phyloP scores from a whole-genome alignment of 306 rosid genomes.

The Rosa chinensis region DNA sequence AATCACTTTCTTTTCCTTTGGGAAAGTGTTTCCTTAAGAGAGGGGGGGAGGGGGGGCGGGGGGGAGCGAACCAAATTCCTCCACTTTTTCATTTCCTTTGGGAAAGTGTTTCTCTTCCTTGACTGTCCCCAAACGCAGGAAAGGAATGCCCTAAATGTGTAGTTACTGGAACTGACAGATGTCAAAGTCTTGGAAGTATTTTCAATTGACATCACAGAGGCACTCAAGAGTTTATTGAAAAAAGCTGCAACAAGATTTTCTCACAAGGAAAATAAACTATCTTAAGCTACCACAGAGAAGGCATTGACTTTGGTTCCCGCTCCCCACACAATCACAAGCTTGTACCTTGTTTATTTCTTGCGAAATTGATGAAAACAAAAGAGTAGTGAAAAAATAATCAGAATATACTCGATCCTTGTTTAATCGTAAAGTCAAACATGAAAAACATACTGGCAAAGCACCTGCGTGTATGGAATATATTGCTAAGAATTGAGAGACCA shows the following conservation, averaged over 20 bases:
- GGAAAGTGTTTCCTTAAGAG: too few species aligned
- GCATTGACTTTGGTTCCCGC: not conserved
- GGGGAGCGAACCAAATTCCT: too few species aligned
- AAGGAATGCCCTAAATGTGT: too few species aligned
- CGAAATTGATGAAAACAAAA: not conserved
- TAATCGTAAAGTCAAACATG: not conserved
- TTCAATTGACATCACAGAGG: not conserved
- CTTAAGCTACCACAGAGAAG: slow-evolving; percentile 9
- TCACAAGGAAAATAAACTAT: too few species aligned
- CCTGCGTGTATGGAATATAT: slow-evolving; percentile 49
- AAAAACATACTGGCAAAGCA: not conserved
- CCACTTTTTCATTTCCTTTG: too few species aligned
- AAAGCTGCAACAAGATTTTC: not conserved
- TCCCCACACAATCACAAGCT: slow-evolving; percentile 5
- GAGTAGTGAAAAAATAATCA: too few species aligned
- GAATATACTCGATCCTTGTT: too few species aligned
- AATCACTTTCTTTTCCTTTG: too few species aligned
- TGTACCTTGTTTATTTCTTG: slow-evolving; percentile 87
- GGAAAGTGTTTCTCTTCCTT: too few species aligned
- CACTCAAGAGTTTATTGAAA: not conserved
- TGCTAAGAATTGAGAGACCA: slow-evolving; percentile 47
- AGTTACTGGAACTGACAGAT: not conserved
- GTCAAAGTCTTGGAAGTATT: not conserved
- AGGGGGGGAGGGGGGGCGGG: too few species aligned
- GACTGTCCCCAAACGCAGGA: too few species aligned